phyloP scores from a whole-genome alignment of 2,329 filamentous ascomycete genomes.

The Fusarium temperatum region DNA sequence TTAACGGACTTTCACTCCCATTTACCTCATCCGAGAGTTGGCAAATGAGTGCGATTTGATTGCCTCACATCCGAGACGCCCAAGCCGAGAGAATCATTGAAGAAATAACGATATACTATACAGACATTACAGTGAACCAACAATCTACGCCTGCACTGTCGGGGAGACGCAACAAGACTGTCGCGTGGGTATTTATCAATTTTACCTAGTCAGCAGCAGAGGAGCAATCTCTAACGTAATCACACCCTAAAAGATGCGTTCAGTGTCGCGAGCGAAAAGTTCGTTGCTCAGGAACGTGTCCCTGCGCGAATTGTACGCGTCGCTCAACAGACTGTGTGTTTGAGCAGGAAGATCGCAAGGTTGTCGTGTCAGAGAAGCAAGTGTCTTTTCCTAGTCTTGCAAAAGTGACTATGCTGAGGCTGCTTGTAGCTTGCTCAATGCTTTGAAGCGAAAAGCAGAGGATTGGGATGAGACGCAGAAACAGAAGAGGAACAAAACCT shows the following conservation, averaged over 20 bases:
- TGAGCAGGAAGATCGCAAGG: background rate
- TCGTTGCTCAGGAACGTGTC: background rate
- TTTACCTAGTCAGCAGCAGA: accelerated
- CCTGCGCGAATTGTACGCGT: background rate
- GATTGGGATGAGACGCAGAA: background rate
- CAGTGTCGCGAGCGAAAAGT: background rate
- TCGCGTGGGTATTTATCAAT: background rate
- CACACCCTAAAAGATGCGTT: background rate
- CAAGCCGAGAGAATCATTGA: too few relatives aligned
- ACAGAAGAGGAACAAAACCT: background rate
- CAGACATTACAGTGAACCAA: background rate
- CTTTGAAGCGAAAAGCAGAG: background rate
- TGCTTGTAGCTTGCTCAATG: background rate
- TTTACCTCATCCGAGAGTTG: too few relatives aligned
- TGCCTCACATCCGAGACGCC: too few relatives aligned
- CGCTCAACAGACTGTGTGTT: background rate
- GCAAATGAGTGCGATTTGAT: too few relatives aligned
- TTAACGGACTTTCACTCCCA: too few relatives aligned
- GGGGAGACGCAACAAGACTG: background rate
- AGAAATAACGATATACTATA: background rate
- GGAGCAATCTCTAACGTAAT: accelerated
- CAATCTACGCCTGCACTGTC: background rate
- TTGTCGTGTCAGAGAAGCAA: background rate
- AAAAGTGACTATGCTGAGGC: background rate
- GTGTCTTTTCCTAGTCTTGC: accelerated